Conservation (phyloP, 1,284 basidiomycete species). For the Lignosus rhinocerotis region DNA sequence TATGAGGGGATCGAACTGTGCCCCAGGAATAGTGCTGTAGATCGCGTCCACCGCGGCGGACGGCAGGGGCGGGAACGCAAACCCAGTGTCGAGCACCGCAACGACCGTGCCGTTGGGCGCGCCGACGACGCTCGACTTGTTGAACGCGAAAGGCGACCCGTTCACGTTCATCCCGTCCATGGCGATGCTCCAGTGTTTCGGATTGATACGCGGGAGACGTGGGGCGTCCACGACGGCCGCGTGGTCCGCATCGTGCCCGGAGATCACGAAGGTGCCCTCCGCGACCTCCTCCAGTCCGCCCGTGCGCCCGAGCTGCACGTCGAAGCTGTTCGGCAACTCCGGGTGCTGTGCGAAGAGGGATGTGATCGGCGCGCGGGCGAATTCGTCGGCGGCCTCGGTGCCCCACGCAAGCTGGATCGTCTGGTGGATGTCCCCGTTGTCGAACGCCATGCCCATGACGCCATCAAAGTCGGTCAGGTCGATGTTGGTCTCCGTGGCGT, state of each 20-base stretch:
- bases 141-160: slow-evolving; percentile 29
- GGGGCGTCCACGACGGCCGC: slow-evolving; percentile 23
- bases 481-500: slow-evolving; percentile 20
- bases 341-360: slow-evolving; percentile 10
- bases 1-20: slow-evolving; percentile 20
- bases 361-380: slow-evolving; percentile 12
- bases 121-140: slow-evolving; percentile 24
- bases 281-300: slow-evolving; percentile 25
- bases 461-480: neutral
- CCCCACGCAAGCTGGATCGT: neutral
- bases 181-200: slow-evolving; percentile 37
- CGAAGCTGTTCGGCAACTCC: slow-evolving; percentile 29
- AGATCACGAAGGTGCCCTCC: slow-evolving; percentile 33
- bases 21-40: slow-evolving; percentile 30
- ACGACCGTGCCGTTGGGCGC: slow-evolving; percentile 29
- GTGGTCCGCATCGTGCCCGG: slow-evolving; percentile 26
- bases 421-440: slow-evolving; percentile 5
- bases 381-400: neutral
- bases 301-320: slow-evolving; percentile 30
- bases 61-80: slow-evolving; percentile 32
- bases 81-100: slow-evolving; percentile 35
- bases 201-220: slow-evolving; percentile 42
- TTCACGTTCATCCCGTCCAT: slow-evolving; percentile 32
- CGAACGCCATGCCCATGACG: slow-evolving; percentile 21
- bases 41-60: slow-evolving; percentile 30